Base-by-base conservation (phyloP, 73 alveolate genomes). In the Stentor coeruleus region DNA sequence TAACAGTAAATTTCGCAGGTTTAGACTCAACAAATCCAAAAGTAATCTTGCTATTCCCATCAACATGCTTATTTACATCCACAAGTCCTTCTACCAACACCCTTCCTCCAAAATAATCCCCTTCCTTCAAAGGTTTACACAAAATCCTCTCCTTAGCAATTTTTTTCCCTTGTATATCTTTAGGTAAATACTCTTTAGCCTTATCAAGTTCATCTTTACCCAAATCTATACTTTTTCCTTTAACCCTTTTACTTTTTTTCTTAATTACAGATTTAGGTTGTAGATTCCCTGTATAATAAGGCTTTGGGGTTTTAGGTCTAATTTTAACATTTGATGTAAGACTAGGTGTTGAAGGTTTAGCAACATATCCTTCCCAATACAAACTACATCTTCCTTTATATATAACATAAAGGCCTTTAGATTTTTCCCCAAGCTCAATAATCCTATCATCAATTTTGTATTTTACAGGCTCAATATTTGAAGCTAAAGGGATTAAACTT, bases 91-190 rank as follows among this genome's bases (percentile, higher is more conserved):
- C 83, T 36, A 39, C 1, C 6, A 75, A 3, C 39, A 20, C 83
- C 20, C 83, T 31, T 15, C 59, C 83, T 75, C 83, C 83, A 75
- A 75, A 75, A 75, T 20, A 75, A 35, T 75, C 83, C 72, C 83
- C 83, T 75, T 75, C 72, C 39, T 40, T 75, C 20, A 75, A 2
- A 2, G 77, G 26, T n/a, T n/a, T 14, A 37, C 26, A 39, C 72
- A 26, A 31, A 1, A 75, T 40, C 38, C 72, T 40, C 20, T 75
- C 72, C 39, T 75, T 75, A 20, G 20, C n/a, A 35, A 75, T 40
- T 0, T 14, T 26, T 14, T 26, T 28, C 11, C 28, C 80, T 38
- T 60, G 37, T 6, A 60, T 6, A 28, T 28, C 28, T 28, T 60
- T 60, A 11, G 37, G 55, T 60, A 60, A 28, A 28, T n/a, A 60